Evolutionary conservation across 1,284 basidiomycete species (phyloP).

Genomic region (Apiotrichum laibachii): DNA sequence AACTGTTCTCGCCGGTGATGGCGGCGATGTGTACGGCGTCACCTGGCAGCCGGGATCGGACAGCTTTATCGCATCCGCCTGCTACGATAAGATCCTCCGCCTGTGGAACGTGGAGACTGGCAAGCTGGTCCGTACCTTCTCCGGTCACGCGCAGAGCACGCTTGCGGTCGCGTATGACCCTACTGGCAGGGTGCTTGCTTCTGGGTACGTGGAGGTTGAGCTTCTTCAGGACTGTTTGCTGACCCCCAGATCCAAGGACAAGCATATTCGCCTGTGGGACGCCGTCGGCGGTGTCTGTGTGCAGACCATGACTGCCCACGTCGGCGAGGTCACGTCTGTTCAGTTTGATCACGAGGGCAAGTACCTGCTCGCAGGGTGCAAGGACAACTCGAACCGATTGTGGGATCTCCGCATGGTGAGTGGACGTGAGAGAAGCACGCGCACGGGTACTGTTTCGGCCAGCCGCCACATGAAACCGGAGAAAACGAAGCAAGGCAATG

Average conservation of each 20-base stretch:
- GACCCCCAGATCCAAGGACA: slow-evolving; percentile 50
- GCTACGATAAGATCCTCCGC: slow-evolving; percentile 55
- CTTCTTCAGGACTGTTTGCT: background rate
- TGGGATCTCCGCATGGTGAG: slow-evolving; percentile 52
- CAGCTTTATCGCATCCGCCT: slow-evolving; percentile 50
- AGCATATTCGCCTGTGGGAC: slow-evolving; percentile 55
- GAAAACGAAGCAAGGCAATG: too few relatives aligned
- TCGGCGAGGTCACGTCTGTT: slow-evolving; percentile 55
- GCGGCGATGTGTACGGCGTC: slow-evolving; percentile 55
- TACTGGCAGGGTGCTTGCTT: slow-evolving; percentile 52
- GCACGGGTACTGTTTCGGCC: too few relatives aligned
- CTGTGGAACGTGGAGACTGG: slow-evolving; percentile 53
- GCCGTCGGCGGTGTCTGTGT: slow-evolving; percentile 53
- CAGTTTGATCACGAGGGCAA: slow-evolving; percentile 53
- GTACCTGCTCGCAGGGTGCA: slow-evolving; percentile 53
- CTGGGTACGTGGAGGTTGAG: slow-evolving; percentile 32
- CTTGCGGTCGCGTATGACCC: slow-evolving; percentile 53
- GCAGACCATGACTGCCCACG: slow-evolving; percentile 51
- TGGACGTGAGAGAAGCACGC: background rate
- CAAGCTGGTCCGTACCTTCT: slow-evolving; percentile 54
- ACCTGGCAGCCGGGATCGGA: slow-evolving; percentile 50
- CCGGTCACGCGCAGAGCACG: slow-evolving; percentile 53
- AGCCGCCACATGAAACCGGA: too few relatives aligned
- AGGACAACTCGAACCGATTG: slow-evolving; percentile 54
- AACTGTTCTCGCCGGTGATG: slow-evolving; percentile 36